Base-by-base conservation (phyloP, 148 eudicot genomes). In the Drosera capensis region DNA sequence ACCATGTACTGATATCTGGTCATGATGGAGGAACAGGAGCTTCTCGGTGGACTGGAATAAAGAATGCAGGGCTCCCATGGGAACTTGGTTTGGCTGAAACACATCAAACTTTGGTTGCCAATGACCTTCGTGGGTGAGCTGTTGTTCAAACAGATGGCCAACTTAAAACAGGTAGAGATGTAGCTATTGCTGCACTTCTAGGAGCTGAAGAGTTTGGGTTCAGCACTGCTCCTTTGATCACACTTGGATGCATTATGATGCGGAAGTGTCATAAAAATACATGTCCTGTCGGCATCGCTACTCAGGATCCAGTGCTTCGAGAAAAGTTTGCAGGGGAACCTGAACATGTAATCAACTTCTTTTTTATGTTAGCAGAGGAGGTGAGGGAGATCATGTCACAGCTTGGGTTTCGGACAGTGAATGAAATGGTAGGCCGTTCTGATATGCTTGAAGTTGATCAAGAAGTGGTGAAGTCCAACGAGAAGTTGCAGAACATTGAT, bases 21-120 rank as follows among this genome's bases (percentile, higher is more conserved):
- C 99, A 90, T 35, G 99, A 90, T 64, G 99, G 99, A 51, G 99
- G 99, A 36, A 90, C 99, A 0, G 99, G 99, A 5, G 99, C 99
- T 45, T 85, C 99, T 23, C 66, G 99, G 43, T 90, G 99, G 99
- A 90, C 99, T 19, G 99, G 99, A 9, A 90, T 90, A 60, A 90
- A 90, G 75, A 85, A 67, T 68, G 99, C 99, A 20, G 99, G 99
- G 48, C 85, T 90, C 56, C 99, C 99, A 2, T 90, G 99, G 99
- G 99, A 90, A 66, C 95, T 90, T 54, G 99, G 99, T 36, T 67
- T 90, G 28, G 99, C 99, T 4, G 99, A 90, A 72, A 90, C 99
- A 22, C 99, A 90, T 61, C 99, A 90, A 63, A 90, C 99, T 20
- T 66, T 90, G 43, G 99, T 90, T 51, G 99, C 99, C 25, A 90